phyloP scores from a whole-genome alignment of 257 asterid species.

The Gardenia jasminoides region DNA sequence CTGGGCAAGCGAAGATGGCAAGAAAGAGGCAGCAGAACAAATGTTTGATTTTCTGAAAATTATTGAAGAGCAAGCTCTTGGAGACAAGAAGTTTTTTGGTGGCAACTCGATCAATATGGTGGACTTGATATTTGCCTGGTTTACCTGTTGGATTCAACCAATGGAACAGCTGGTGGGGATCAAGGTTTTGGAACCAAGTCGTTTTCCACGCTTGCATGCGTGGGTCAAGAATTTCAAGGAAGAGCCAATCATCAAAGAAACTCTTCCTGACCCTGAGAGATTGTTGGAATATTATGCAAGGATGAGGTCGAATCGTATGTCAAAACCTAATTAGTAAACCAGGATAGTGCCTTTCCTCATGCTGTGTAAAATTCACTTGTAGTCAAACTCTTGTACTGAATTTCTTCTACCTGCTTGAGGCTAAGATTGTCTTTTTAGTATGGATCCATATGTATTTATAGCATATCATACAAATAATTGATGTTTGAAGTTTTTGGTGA shows the following conservation, averaged over 20 bases:
- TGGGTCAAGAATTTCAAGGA: constrained; percentile 31
- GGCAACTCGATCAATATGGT: constrained; percentile 22
- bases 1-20: constrained; percentile 11
- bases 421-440: too few species aligned
- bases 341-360: too few species aligned
- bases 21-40: constrained; percentile 26
- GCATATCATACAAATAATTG: too few species aligned
- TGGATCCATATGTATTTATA: too few species aligned
- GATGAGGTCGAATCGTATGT: background rate
- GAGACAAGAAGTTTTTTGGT: constrained; percentile 30
- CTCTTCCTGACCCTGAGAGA: constrained; percentile 13
- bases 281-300: constrained; percentile 7
- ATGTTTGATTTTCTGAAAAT: constrained; percentile 14
- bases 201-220: constrained; percentile 13
- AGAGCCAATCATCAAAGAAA: constrained; percentile 19
- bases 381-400: too few species aligned
- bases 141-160: constrained; percentile 26
- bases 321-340: background rate
- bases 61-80: constrained; percentile 26
- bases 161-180: constrained; percentile 19
- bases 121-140: constrained; percentile 29
- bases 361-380: too few species aligned
- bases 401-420: too few species aligned
- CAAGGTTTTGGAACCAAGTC: constrained; percentile 17
- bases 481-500: too few species aligned